These are phyloP conservation scores for Wickerhamiella spandovensis DNA, from an alignment of 805 yeast species.

Conservation along the genomic window DNA sequence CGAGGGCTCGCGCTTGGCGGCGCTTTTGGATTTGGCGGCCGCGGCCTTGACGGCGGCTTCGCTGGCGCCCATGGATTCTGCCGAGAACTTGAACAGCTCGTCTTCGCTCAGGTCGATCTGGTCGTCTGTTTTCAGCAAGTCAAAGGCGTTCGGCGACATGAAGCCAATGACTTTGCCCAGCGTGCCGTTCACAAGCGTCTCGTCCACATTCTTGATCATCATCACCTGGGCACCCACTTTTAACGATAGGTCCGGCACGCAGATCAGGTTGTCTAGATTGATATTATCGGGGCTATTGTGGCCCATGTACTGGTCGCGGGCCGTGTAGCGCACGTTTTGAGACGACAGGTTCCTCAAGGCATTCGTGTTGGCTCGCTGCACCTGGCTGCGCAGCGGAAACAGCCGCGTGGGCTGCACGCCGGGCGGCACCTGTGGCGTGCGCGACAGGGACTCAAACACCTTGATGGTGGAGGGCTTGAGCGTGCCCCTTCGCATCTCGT, in stretches of 20 bases:
- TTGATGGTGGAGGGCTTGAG: constrained; percentile 36
- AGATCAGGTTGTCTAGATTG: constrained; percentile 48
- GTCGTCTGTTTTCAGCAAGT: neutral
- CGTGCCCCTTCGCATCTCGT: constrained; percentile 64
- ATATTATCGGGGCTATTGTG: constrained; percentile 25
- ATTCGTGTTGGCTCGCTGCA: constrained; percentile 53
- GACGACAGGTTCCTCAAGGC: constrained; percentile 42
- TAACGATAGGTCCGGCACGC: constrained; percentile 45
- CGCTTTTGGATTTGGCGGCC: too few relatives aligned
- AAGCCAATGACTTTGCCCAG: constrained; percentile 63
- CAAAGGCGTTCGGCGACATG: constrained; percentile 15
- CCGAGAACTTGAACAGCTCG: neutral
- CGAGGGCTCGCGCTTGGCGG: too few relatives aligned
- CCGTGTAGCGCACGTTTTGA: constrained; percentile 32
- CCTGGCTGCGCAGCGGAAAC: constrained; percentile 77
- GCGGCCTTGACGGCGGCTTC: neutral
- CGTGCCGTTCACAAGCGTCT: constrained; percentile 76
- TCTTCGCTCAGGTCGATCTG: neutral
- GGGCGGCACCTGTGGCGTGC: constrained; percentile 45
- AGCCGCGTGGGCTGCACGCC: constrained; percentile 83
- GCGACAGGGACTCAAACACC: constrained; percentile 40
- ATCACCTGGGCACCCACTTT: constrained; percentile 89
- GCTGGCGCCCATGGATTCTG: neutral
- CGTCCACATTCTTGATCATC: constrained; percentile 75
- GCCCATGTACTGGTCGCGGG: constrained; percentile 29